Percentiles rank a stretch among this genome's conserved stretches.
Evolutionary conservation across 2,329 filamentous ascomycete species (phyloP).

Genomic region (Neonectria sp.): DNA sequence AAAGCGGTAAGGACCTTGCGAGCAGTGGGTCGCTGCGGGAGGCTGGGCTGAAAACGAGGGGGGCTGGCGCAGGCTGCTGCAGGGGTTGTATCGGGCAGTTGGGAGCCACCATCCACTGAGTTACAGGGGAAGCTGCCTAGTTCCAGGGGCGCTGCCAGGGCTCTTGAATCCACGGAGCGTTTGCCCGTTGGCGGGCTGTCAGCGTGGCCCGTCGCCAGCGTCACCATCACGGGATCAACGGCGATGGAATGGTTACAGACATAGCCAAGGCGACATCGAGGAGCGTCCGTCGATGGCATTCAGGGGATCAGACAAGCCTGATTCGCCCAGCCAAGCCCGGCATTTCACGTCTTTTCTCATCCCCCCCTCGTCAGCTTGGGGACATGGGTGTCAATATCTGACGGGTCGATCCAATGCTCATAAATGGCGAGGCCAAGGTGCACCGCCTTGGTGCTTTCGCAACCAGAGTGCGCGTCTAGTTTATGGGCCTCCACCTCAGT

Average conservation of each 20-base stretch:
- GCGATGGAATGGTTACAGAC: not conserved
- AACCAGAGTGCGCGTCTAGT: slow-evolving; percentile 30
- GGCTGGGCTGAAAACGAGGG: slow-evolving; percentile 51
- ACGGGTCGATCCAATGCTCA: slow-evolving; percentile 3
- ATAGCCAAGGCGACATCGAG: slow-evolving; percentile 13
- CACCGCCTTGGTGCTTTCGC: slow-evolving; percentile 41
- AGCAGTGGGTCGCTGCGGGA: slow-evolving; percentile 44
- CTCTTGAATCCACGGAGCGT: slow-evolving; percentile 1
- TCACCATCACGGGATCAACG: slow-evolving; percentile 16
- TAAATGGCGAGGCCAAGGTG: slow-evolving; percentile 27
- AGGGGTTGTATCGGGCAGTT: slow-evolving; percentile 41
- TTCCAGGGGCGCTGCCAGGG: slow-evolving; percentile 30
- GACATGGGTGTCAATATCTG: slow-evolving; percentile 19
- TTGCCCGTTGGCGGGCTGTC: slow-evolving; percentile 21
- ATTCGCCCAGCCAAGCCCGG: slow-evolving; percentile 33
- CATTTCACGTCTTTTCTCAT: slow-evolving; percentile 32
- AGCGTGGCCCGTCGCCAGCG: slow-evolving; percentile 24
- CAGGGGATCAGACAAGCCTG: slow-evolving; percentile 16
- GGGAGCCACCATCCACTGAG: slow-evolving; percentile 16
- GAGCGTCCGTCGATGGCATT: slow-evolving; percentile 13
- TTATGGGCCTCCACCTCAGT: not conserved
- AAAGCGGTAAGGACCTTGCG: slow-evolving; percentile 41
- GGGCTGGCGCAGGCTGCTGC: slow-evolving; percentile 50
- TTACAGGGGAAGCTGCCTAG: slow-evolving; percentile 18
- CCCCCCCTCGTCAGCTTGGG: not conserved